phyloP scores from a whole-genome alignment of 441 rosid genomes.

The Populus hybrid region DNA sequence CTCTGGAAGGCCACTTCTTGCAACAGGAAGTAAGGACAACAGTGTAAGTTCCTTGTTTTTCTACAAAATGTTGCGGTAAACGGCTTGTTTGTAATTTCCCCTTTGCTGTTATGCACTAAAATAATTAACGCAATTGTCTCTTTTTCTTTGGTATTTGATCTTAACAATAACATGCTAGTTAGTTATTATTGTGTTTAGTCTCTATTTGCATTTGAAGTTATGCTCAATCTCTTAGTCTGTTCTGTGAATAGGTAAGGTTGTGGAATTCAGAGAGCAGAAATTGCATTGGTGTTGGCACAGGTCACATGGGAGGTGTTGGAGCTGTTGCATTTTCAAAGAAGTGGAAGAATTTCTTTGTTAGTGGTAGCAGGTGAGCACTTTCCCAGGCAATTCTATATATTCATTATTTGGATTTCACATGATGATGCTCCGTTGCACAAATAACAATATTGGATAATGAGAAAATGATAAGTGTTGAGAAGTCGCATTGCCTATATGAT shows the following conservation, averaged over 20 bases:
- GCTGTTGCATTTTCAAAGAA: conserved; percentile 91
- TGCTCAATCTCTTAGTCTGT: neutral
- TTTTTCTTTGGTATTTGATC: neutral
- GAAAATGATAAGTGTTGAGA: neutral
- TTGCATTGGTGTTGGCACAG: conserved; percentile 84
- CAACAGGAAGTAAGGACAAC: conserved; percentile 91
- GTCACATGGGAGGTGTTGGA: conserved; percentile 90
- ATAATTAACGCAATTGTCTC: neutral
- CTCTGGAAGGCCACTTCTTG: conserved; percentile 58
- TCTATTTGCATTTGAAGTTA: neutral
- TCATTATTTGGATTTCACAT: neutral
- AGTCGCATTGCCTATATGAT: neutral
- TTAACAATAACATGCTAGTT: neutral
- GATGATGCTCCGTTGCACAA: neutral
- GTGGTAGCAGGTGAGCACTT: conserved; percentile 83
- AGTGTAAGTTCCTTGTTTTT: conserved; percentile 49
- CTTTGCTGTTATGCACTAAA: neutral
- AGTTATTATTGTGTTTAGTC: neutral
- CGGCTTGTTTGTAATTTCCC: neutral
- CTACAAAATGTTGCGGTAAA: conserved; percentile 9
- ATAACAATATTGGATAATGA: neutral
- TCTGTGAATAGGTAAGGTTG: conserved; percentile 66
- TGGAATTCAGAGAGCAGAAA: conserved; percentile 69
- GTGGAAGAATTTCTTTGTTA: conserved; percentile 63
- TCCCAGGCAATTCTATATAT: neutral